A percentile compares a stretch with the other conserved stretches of the same genome.
phyloP scores from a whole-genome alignment of 1,284 basidiomycete species.

The Dichomitus squalens region DNA sequence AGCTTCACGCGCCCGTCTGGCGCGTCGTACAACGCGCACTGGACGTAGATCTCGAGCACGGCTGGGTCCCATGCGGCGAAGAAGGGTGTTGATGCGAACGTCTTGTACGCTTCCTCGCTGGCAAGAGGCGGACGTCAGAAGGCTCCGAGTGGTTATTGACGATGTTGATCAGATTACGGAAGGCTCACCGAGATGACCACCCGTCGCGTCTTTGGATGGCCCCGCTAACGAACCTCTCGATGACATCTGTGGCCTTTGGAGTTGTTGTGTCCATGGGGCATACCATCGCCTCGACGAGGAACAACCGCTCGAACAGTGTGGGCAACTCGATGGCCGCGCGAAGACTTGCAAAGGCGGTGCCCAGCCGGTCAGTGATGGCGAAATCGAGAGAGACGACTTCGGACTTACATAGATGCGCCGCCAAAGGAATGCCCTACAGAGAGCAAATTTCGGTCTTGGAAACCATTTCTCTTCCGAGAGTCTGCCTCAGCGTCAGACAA shows the following conservation, averaged over 20 bases:
- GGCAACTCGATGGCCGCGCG: constrained; percentile 68
- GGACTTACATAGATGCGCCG: constrained; percentile 66
- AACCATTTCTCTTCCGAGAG: constrained; percentile 46
- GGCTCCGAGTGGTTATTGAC: constrained; percentile 4
- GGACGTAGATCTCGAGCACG: constrained; percentile 69
- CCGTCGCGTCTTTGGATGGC: constrained; percentile 64
- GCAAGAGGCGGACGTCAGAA: not conserved
- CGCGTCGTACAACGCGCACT: constrained; percentile 57
- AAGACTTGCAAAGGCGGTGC: constrained; percentile 40
- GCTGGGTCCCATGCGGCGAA: constrained; percentile 75
- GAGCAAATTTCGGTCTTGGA: constrained; percentile 52
- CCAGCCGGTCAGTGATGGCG: too few species aligned
- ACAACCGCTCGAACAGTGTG: constrained; percentile 68
- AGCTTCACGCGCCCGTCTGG: constrained; percentile 45
- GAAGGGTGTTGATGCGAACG: constrained; percentile 64
- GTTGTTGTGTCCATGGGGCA: constrained; percentile 33
- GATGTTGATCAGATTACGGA: too few species aligned
- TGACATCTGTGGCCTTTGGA: constrained; percentile 8
- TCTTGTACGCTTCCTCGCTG: constrained; percentile 62
- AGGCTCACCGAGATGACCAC: constrained; percentile 62
- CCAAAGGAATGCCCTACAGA: constrained; percentile 85
- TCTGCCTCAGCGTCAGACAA: constrained; percentile 44
- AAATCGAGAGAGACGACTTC: not conserved
- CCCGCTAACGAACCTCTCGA: constrained; percentile 36
- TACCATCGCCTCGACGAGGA: constrained; percentile 84